phyloP scores from a whole-genome alignment of 2,329 filamentous ascomycete genomes.

The Pyrenophora tritici-repentis region DNA sequence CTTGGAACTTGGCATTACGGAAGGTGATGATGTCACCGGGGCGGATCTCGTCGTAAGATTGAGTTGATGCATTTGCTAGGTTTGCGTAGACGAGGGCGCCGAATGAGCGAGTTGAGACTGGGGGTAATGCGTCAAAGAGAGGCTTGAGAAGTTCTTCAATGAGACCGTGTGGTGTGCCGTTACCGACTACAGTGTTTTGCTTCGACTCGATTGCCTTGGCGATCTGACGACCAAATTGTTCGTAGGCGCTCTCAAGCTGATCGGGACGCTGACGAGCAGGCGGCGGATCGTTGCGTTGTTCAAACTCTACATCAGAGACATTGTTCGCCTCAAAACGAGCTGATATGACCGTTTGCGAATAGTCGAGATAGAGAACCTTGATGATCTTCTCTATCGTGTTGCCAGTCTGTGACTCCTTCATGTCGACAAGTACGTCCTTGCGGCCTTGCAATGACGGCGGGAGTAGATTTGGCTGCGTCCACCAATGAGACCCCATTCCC shows the following conservation, averaged over 20 bases:
- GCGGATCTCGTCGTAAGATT: constrained; percentile 90
- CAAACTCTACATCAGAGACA: constrained; percentile 71
- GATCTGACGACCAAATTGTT: constrained; percentile 79
- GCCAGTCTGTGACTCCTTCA: constrained; percentile 76
- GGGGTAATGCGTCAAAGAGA: constrained; percentile 73
- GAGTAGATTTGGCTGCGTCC: constrained; percentile 77
- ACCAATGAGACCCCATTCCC: constrained; percentile 77
- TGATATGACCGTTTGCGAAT: constrained; percentile 89
- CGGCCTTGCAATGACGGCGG: constrained; percentile 83
- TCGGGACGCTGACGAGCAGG: constrained; percentile 85
- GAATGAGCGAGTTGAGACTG: constrained; percentile 86
- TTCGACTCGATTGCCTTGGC: constrained; percentile 70
- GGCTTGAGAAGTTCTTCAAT: constrained; percentile 79
- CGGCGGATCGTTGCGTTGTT: constrained; percentile 85
- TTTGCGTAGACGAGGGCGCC: constrained; percentile 94
- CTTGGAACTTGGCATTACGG: constrained; percentile 91
- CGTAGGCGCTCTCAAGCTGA: constrained; percentile 85
- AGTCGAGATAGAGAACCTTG: constrained; percentile 91
- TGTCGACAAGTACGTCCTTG: constrained; percentile 80
- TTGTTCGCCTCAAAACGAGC: constrained; percentile 78
- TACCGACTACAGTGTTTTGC: constrained; percentile 80
- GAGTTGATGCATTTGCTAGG: constrained; percentile 88
- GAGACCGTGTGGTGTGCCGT: constrained; percentile 79
- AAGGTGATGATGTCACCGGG: constrained; percentile 91
- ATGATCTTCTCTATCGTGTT: constrained; percentile 79